Conservation (phyloP, 306 rosid species). For the Lotus japonicus region DNA sequence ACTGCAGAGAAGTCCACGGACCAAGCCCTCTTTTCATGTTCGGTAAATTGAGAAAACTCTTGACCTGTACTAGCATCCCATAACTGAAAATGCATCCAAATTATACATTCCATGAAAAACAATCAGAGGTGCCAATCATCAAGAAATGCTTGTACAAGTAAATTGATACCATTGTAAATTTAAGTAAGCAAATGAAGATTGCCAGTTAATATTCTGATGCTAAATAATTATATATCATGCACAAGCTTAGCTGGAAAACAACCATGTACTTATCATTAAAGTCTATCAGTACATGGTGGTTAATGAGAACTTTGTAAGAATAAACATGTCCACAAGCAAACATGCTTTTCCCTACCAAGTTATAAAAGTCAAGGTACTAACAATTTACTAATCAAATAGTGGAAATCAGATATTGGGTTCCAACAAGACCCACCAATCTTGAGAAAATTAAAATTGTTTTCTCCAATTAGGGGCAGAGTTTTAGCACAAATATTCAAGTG, state of each 20-base stretch:
- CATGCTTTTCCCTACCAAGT: background rate
- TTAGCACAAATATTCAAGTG: background rate
- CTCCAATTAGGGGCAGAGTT: background rate
- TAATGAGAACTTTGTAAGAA: background rate
- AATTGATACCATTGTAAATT: background rate
- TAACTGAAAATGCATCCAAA: constrained; percentile 51
- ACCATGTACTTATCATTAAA: no score
- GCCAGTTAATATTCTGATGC: background rate
- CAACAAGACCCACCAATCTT: constrained; percentile 3
- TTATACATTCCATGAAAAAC: constrained; percentile 16
- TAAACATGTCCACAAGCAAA: background rate
- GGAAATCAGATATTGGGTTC: background rate
- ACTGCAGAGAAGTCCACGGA: constrained; percentile 84
- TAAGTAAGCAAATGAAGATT: constrained; percentile 14
- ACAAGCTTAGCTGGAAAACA: no score
- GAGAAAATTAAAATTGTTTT: background rate
- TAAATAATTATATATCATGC: no score
- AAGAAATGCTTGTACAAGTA: background rate
- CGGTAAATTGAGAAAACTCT: constrained; percentile 61
- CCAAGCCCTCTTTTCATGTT: constrained; percentile 89
- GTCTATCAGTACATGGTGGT: background rate
- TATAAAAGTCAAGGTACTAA: background rate
- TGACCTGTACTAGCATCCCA: constrained; percentile 96
- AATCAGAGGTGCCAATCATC: background rate
- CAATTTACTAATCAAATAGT: background rate